Evolutionary conservation across 306 rosid genomes (phyloP), one percentile per base, ranked within the genome.

Genomic region (Cicer yamashitae): DNA sequence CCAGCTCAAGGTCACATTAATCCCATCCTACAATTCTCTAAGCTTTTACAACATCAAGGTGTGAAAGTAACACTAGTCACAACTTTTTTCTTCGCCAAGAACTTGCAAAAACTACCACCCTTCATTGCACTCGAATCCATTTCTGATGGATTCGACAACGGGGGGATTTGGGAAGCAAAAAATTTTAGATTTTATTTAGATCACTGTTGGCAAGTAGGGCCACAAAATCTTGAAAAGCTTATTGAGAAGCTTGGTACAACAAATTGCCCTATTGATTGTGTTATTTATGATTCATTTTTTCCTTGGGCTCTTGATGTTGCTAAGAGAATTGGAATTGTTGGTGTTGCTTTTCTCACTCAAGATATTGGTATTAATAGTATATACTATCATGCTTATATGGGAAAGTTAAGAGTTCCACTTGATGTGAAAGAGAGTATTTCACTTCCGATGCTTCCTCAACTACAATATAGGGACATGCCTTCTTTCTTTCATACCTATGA

Each of bases 1-100:
- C 91, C 86, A n/a, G 12, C 17, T 11, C 89, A 81, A 72, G 87
- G 91, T 1, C 91, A 81, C 73, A 43, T 81, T 1, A 81, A 69
- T 8, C 84, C 84, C 14, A 51, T 81, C 77, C 45, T 60, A 61
- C 62, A 81, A 6, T 81, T 81, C 68, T 75, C 84, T 52, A 81
- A 81, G 46, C 67, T 70, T 8, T 81, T 81, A 65, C 73, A 75
- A 44, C 53, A 52, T 17, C 22, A 75, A 68, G 84, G 81, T 2
- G 44, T 83, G 7, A 79, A 7, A 54, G 50, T 65, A 54, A 85
- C 89, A 30, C 64, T 88, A 0, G 87, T 62, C 20, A 81, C 78
- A 25, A 69, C 89, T 10, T 38, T 15, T 39, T 83, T 6, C 57
- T 17, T 64, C 17, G 13, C 13, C 70, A 68, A 69, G 1, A 77